phyloP scores from a whole-genome alignment of 371 early-diverging fungal species.

The Rhizomucor pusillus region DNA sequence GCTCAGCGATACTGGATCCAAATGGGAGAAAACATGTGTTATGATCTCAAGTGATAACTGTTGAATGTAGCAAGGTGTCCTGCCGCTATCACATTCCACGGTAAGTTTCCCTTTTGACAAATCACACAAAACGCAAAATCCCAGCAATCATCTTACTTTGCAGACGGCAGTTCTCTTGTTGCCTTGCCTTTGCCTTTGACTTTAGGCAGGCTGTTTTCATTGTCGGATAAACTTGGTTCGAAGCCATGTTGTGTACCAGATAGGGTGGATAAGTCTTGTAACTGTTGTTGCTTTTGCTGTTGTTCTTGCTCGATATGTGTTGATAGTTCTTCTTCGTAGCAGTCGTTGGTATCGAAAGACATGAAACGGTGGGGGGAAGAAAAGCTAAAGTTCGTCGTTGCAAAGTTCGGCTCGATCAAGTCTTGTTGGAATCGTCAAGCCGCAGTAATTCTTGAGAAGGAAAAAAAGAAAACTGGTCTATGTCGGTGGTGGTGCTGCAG shows the following conservation, averaged over 20 bases:
- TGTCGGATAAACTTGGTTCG: not conserved
- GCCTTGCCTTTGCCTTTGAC: slow-evolving; percentile 12
- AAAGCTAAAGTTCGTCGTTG: too few species aligned
- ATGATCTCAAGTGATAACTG: slow-evolving; percentile 44
- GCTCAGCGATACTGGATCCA: slow-evolving; percentile 39
- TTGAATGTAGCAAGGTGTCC: slow-evolving; percentile 35
- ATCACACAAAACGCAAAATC: too few species aligned
- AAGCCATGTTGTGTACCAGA: slow-evolving; percentile 13
- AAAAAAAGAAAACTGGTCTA: too few species aligned
- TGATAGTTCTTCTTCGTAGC: slow-evolving; percentile 3
- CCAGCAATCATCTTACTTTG: slow-evolving; percentile 2
- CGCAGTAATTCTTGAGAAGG: too few species aligned
- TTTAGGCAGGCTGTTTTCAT: slow-evolving; percentile 7
- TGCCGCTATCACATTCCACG: slow-evolving; percentile 6
- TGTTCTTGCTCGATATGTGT: slow-evolving; percentile 7
- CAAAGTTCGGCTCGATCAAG: too few species aligned
- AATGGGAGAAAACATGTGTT: slow-evolving; percentile 43
- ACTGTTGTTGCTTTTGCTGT: not conserved
- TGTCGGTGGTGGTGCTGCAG: too few species aligned
- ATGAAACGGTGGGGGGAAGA: slow-evolving; percentile 22
- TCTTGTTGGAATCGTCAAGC: too few species aligned
- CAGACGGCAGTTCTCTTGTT: not conserved
- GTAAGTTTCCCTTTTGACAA: slow-evolving; percentile 7
- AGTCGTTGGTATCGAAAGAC: slow-evolving; percentile 29
- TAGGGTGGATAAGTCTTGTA: not conserved